These are phyloP conservation scores for Wallemia mellicola DNA, from an alignment of 1,284 basidiomycete species.

Conservation along the genomic window DNA sequence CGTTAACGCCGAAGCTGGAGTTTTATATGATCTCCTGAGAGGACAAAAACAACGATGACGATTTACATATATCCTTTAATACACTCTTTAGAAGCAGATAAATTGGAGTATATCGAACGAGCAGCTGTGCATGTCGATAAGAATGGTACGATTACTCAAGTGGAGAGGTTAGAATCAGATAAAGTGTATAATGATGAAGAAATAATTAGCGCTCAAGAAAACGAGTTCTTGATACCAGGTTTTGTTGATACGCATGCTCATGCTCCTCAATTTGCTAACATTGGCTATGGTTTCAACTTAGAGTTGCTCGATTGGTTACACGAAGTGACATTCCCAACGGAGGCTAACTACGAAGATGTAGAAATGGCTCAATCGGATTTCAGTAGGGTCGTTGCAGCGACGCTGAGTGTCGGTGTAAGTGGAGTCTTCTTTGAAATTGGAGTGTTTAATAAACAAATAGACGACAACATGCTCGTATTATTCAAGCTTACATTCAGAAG, in stretches of 20 bases:
- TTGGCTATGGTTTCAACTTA: constrained; percentile 27
- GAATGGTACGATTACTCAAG: constrained; percentile 10
- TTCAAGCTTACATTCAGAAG: constrained; percentile 48
- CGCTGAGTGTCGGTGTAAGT: background rate
- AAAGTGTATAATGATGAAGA: constrained; percentile 7
- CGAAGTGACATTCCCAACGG: constrained; percentile 64
- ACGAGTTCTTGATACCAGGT: constrained; percentile 61
- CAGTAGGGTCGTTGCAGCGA: background rate
- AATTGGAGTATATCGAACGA: constrained; percentile 25
- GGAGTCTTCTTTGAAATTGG: background rate
- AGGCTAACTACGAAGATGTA: constrained; percentile 42
- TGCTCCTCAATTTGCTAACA: constrained; percentile 60
- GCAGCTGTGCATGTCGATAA: constrained; percentile 27
- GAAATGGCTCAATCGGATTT: constrained; percentile 14
- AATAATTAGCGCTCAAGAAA: constrained; percentile 16
- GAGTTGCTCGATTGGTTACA: constrained; percentile 76
- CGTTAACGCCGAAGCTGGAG: background rate
- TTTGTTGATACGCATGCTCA: constrained; percentile 61
- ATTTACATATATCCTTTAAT: constrained; percentile 38
- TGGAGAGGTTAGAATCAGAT: constrained; percentile 34
- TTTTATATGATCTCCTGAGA: no score
- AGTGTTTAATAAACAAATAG: constrained; percentile 16
- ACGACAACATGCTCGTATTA: constrained; percentile 88
- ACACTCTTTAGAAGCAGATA: constrained; percentile 27
- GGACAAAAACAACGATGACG: constrained; percentile 2